Evolutionary conservation across 148 eudicot genomes (phyloP).

Genomic region (Cornus controversa): DNA sequence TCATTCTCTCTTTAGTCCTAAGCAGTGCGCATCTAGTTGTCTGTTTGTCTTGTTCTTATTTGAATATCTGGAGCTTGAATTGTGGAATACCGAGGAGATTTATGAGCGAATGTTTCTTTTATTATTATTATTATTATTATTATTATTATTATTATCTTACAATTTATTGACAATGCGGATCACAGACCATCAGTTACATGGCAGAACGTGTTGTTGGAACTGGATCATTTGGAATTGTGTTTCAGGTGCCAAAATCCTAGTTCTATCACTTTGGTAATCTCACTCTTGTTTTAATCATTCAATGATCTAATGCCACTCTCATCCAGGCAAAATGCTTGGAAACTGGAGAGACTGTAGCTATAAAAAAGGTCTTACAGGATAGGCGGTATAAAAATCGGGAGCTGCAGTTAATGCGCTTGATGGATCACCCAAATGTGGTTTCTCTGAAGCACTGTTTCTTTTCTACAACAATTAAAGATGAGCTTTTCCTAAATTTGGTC

Average conservation of each 20-base stretch:
- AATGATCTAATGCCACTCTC: slow-evolving; percentile 8
- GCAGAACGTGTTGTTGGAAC: slow-evolving; percentile 92
- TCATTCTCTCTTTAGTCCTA: neutral
- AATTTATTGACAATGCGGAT: slow-evolving; percentile 8
- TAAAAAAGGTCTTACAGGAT: slow-evolving; percentile 82
- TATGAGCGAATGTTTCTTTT: neutral
- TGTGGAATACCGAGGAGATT: neutral
- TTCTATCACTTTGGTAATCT: neutral
- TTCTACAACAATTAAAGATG: slow-evolving; percentile 76
- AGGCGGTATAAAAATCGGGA: slow-evolving; percentile 79
- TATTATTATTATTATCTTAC: no score
- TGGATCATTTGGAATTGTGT: slow-evolving; percentile 82
- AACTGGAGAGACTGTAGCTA: slow-evolving; percentile 79
- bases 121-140: neutral
- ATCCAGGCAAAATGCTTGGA: slow-evolving; percentile 81
- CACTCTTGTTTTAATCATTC: neutral
- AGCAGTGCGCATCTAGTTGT: neutral
- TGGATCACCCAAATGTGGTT: slow-evolving; percentile 74
- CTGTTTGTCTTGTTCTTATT: no score
- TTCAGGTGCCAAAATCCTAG: slow-evolving; percentile 46
- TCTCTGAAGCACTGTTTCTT: slow-evolving; percentile 82
- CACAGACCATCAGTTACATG: slow-evolving; percentile 83
- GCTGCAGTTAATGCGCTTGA: slow-evolving; percentile 71
- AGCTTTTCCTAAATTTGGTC: slow-evolving; percentile 75
- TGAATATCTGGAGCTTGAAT: neutral